phyloP scores from a whole-genome alignment of 345 rosid species.

The Euphorbia lathyris region DNA sequence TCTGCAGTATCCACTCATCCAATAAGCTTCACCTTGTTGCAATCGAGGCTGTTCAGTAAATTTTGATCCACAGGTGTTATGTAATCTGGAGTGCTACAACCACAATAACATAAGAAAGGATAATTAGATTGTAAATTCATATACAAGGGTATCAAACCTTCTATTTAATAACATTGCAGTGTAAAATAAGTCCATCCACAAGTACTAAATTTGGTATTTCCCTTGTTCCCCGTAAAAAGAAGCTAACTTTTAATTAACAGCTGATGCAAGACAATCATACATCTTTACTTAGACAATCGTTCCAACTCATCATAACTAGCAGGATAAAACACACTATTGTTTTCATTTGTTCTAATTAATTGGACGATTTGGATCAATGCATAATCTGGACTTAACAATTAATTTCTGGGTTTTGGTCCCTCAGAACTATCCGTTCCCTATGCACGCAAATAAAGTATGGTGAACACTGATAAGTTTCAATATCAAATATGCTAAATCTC shows the following conservation, averaged over 20 bases:
- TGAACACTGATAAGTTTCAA: not conserved
- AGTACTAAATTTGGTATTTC: not conserved
- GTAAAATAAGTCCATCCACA: too few relatives aligned
- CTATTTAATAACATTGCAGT: not conserved
- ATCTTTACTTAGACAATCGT: not conserved
- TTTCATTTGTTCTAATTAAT: too few relatives aligned
- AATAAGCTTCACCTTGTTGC: constrained; percentile 49
- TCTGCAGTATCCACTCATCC: not conserved
- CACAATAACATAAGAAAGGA: constrained; percentile 7
- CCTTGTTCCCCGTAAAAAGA: not conserved
- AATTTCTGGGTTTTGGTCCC: not conserved
- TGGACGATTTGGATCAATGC: not conserved
- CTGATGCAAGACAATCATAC: not conserved
- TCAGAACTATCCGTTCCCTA: not conserved
- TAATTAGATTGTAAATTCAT: not conserved
- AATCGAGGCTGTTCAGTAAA: constrained; percentile 46
- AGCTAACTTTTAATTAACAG: not conserved
- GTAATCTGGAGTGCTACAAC: constrained; percentile 92
- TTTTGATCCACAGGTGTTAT: constrained; percentile 88
- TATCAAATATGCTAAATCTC: not conserved
- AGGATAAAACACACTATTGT: too few relatives aligned
- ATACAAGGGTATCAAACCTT: not conserved
- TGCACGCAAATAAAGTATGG: not conserved
- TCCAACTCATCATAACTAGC: too few relatives aligned
- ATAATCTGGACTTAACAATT: not conserved